Percentiles rank a stretch among this genome's conserved stretches.
These are phyloP conservation scores for Pseudogymnoascus sp. DNA, from an alignment of 2,329 filamentous ascomycete genomes.

Conservation along the genomic window DNA sequence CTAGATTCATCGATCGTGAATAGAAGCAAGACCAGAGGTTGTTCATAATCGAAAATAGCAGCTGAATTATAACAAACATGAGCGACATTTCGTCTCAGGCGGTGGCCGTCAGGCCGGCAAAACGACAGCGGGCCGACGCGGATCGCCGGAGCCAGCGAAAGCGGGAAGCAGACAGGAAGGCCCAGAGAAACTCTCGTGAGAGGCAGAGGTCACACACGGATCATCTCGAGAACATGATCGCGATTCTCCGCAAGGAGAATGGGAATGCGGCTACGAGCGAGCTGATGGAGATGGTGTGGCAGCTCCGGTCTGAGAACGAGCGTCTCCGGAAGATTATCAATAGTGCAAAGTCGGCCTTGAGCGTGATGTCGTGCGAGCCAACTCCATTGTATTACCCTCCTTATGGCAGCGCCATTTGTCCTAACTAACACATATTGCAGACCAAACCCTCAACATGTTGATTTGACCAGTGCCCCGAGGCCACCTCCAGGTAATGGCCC, in stretches of 20 bases:
- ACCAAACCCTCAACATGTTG: neutral
- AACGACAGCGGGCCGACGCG: neutral
- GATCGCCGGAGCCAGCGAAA: constrained; percentile 14
- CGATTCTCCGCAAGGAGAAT: constrained; percentile 17
- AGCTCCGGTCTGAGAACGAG: constrained; percentile 17
- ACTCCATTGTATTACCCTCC: neutral
- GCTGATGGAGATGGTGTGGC: constrained; percentile 16
- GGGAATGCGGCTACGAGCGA: constrained; percentile 14
- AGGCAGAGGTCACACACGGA: constrained; percentile 18
- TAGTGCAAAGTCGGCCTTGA: constrained; percentile 15
- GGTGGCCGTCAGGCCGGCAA: constrained; percentile 20
- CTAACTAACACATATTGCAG: neutral
- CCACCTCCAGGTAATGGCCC: neutral
- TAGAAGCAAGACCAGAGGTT: neutral
- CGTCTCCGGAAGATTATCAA: constrained; percentile 19
- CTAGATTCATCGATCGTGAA: neutral
- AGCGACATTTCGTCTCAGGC: constrained; percentile 25
- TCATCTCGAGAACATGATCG: constrained; percentile 18
- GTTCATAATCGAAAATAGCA: neutral
- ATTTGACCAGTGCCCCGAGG: neutral
- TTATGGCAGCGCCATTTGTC: neutral
- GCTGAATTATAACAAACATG: neutral
- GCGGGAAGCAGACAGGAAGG: constrained; percentile 19
- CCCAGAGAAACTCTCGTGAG: constrained; percentile 19
- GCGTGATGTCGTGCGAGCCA: neutral